Evolutionary conservation across 1,284 basidiomycete species (phyloP), one percentile per base, ranked within the genome.

Genomic region (Ganoderma lucidum): DNA sequence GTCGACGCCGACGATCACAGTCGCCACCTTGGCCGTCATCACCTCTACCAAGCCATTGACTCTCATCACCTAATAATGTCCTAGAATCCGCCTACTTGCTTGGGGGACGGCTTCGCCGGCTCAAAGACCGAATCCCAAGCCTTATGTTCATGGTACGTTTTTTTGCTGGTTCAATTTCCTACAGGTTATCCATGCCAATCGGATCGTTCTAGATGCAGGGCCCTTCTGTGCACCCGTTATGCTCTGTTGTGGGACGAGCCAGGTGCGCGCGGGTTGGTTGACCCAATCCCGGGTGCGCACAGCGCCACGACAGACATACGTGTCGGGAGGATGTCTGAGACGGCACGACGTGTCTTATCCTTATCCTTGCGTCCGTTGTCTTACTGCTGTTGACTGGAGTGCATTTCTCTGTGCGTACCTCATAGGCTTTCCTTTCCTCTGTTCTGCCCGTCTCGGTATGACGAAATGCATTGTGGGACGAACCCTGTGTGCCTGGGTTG

Each of bases 261-360:
- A 48, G 45, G 45, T 48, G 45, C 45, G 45, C 45, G 19, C n/a
- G 19, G 45, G 45, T 48, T 48, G 45, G 45, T 48, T 48, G 45
- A n/a, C 9, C 45, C 45, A 48, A 48, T 48, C 6, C 44, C 44
- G 44, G 44, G 44, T 45, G 44, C 44, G 19, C 44, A 2, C 44
- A 45, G 44, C 44, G 19, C 44, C 44, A 45, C 44, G 44, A 45
- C n/a, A 45, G 3, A 45, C 17, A n/a, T 23, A 23, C 23, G 19
- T 8, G 19, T 45, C 44, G 6, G 19, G 45, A 8, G 19, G 19
- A 48, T n/a, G 1, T 48, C 19, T 48, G 19, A 48, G 23, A 23
- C 23, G 23, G 23, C 19, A 48, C 19, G 45, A 6, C 19, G 44
- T 6, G 1, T 6, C 2, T 44, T 44, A 23, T 23, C 23, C 23